phyloP scores from a whole-genome alignment of 2,329 filamentous ascomycete species.

The Arthrinium phaeospermum region DNA sequence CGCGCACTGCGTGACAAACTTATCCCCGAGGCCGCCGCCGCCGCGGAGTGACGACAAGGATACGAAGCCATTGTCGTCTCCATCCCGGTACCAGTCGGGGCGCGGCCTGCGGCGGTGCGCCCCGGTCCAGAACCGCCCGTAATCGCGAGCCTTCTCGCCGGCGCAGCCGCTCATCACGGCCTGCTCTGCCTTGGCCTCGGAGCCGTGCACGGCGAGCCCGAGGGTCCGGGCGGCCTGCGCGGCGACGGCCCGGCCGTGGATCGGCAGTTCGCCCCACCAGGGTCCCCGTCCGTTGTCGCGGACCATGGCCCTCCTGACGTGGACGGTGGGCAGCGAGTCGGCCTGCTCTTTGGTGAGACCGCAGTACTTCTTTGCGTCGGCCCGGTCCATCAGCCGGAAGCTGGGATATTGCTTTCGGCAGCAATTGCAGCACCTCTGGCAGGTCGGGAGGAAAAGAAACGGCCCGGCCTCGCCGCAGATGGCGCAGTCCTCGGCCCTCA shows the following conservation, averaged over 20 bases:
- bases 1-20: too few species aligned
- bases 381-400: too few species aligned
- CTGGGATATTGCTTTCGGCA: too few species aligned
- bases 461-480: not conserved
- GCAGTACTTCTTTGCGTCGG: not conserved
- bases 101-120: not conserved
- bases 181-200: rapidly evolving
- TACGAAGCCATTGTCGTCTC: too few species aligned
- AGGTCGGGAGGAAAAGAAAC: not conserved
- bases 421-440: too few species aligned
- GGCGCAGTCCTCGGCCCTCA: not conserved
- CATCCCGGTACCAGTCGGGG: not conserved
- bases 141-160: not conserved
- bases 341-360: not conserved
- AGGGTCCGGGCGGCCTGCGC: not conserved
- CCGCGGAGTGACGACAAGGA: too few species aligned
- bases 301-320: not conserved
- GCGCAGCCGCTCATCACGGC: not conserved
- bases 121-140: not conserved
- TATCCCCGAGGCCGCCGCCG: too few species aligned
- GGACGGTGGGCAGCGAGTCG: not conserved
- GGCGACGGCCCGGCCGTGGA: not conserved
- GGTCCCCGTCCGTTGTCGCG: not conserved
- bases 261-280: not conserved
- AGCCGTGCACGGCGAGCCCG: not conserved